phyloP scores from a whole-genome alignment of 2,329 filamentous ascomycete species.

The Colletotrichum kahawae region DNA sequence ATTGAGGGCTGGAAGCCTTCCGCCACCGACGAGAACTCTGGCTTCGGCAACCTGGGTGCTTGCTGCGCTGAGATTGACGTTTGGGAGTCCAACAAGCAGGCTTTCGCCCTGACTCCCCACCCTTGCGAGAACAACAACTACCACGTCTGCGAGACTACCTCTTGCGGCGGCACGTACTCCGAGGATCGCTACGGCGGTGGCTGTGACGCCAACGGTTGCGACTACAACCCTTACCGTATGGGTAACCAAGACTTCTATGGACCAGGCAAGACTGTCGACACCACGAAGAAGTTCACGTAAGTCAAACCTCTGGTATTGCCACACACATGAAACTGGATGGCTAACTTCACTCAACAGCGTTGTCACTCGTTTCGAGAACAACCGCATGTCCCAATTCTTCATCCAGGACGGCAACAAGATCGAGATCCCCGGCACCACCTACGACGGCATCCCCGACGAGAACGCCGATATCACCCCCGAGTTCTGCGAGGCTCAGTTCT shows the following conservation, averaged over 20 bases:
- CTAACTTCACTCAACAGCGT: conserved; percentile 40
- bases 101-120: conserved; percentile 29
- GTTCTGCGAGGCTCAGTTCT: conserved; percentile 62
- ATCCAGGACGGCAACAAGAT: conserved; percentile 20
- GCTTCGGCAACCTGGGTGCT: conserved; percentile 26
- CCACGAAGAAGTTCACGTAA: conserved; percentile 56
- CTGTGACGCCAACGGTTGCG: conserved; percentile 71
- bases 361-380: conserved; percentile 60
- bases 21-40: conserved; percentile 23
- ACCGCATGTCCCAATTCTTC: conserved; percentile 22
- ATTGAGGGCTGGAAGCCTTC: conserved; percentile 28
- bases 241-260: conserved; percentile 65
- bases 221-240: conserved; percentile 70
- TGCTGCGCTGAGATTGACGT: conserved; percentile 31
- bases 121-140: conserved; percentile 23
- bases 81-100: conserved; percentile 30
- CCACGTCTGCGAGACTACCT: conserved; percentile 22
- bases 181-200: conserved; percentile 58
- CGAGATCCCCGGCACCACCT: conserved; percentile 23
- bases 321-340: conserved; percentile 38
- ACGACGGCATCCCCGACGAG: conserved; percentile 56
- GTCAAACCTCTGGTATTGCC: conserved; percentile 19
- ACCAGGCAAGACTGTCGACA: conserved; percentile 60
- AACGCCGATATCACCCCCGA: conserved; percentile 58
- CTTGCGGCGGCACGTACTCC: conserved; percentile 54